These are phyloP conservation scores for Zygotorulaspora sp. DNA, from an alignment of 805 yeast species.

Conservation along the genomic window DNA sequence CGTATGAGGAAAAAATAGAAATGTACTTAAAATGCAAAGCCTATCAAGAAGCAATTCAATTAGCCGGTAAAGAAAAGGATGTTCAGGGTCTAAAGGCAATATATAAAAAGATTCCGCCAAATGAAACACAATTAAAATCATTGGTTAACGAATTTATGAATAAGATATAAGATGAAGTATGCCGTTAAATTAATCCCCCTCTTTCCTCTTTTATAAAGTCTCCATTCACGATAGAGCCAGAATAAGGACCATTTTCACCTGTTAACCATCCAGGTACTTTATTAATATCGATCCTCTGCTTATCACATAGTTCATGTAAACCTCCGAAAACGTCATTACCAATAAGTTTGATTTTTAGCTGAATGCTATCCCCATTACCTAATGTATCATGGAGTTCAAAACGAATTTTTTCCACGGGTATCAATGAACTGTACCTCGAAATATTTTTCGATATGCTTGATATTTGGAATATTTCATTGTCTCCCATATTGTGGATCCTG, in stretches of 20 bases:
- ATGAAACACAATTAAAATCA: conserved; percentile 25
- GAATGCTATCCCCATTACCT: conserved; percentile 10
- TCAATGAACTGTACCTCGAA: conserved; percentile 45
- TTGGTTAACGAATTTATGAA: conserved; percentile 21
- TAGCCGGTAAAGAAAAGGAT: conserved; percentile 30
- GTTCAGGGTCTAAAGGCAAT: conserved; percentile 22
- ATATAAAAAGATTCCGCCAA: conserved; percentile 24
- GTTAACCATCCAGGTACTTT: conserved; percentile 70
- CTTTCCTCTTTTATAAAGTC: conserved; percentile 22
- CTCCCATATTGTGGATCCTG: conserved; percentile 18
- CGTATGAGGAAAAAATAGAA: conserved; percentile 45
- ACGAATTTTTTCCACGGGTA: conserved; percentile 54
- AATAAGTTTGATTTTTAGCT: conserved; percentile 38
- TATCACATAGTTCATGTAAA: conserved; percentile 57
- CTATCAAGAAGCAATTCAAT: conserved; percentile 41
- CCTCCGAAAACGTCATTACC: conserved; percentile 81
- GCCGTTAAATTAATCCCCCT: conserved; percentile 21
- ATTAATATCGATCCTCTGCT: conserved; percentile 47
- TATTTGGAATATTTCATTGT: conserved; percentile 16
- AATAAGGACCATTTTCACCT: conserved; percentile 60
- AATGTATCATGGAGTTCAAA: conserved; percentile 38
- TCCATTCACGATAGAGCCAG: conserved; percentile 46
- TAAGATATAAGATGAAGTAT: too few relatives aligned
- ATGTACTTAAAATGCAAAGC: conserved; percentile 53
- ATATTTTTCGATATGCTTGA: conserved; percentile 4